Percentiles rank a stretch among this genome's conserved stretches.
Conservation (phyloP, 78 protist genomes). For the Cavenderia fasciculata region DNA sequence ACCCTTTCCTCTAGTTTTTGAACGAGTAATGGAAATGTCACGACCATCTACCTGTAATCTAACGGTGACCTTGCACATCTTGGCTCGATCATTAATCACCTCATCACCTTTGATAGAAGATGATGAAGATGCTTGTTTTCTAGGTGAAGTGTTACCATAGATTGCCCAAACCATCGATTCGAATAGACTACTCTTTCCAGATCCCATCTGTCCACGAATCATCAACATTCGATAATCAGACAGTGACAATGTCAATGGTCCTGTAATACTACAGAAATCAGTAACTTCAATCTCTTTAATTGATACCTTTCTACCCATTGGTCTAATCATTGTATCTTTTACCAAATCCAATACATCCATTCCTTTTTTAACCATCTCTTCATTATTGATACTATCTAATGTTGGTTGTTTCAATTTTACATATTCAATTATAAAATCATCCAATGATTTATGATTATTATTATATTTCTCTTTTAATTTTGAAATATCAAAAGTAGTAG, state of each 20-base stretch:
- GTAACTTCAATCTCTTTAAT: slow-evolving; percentile 2
- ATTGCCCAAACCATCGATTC: slow-evolving; percentile 64
- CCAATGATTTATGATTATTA: neutral
- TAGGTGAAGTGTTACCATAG: slow-evolving; percentile 55
- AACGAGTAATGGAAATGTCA: neutral
- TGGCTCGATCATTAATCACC: slow-evolving; percentile 42
- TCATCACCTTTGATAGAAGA: slow-evolving; percentile 57
- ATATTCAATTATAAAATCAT: slow-evolving; percentile 47
- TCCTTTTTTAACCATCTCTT: slow-evolving; percentile 2
- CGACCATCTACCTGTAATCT: slow-evolving; percentile 1
- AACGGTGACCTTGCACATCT: neutral
- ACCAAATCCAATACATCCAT: slow-evolving; percentile 5
- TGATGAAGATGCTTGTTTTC: slow-evolving; percentile 23
- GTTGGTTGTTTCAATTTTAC: slow-evolving; percentile 9
- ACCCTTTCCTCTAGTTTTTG: slow-evolving; percentile 30
- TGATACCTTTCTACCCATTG: slow-evolving; percentile 52
- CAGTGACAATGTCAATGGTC: slow-evolving; percentile 2
- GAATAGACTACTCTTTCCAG: slow-evolving; percentile 51
- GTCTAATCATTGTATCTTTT: slow-evolving; percentile 30
- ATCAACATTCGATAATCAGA: slow-evolving; percentile 24
- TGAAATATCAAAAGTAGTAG: no score
- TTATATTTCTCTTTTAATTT: neutral
- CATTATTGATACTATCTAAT: no score
- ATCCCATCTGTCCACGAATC: slow-evolving; percentile 53
- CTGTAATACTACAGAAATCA: slow-evolving; percentile 25